A percentile compares a stretch with the other conserved stretches of the same genome.
These are phyloP conservation scores for Leishmania guyanensis DNA, from an alignment of 208 protist genomes.

Conservation along the genomic window DNA sequence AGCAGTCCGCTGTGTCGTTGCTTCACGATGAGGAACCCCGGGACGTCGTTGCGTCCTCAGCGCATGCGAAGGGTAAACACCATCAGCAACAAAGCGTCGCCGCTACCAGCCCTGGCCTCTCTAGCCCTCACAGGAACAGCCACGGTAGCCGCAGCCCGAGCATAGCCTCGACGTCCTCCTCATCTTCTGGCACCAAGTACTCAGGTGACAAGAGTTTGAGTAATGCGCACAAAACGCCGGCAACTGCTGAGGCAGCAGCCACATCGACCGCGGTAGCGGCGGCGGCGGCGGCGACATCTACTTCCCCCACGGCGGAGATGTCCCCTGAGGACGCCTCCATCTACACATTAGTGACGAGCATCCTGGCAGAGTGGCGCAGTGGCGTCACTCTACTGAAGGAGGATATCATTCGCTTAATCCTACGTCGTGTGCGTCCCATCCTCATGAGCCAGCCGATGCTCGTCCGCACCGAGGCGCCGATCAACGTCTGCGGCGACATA, in stretches of 20 bases:
- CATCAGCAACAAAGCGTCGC: not conserved
- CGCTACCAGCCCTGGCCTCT: not conserved
- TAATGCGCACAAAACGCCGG: not conserved
- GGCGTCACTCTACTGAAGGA: constrained; percentile 52
- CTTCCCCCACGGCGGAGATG: constrained; percentile 16
- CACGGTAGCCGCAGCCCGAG: constrained; percentile 12
- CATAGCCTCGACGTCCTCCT: constrained; percentile 6
- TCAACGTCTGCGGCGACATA: constrained; percentile 94
- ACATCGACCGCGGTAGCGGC: not conserved
- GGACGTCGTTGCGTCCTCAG: not conserved
- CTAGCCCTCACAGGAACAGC: constrained; percentile 7
- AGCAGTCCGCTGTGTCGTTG: not conserved
- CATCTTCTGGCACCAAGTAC: constrained; percentile 10
- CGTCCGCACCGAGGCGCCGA: constrained; percentile 64
- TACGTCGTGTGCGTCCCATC: constrained; percentile 53
- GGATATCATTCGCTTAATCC: constrained; percentile 50
- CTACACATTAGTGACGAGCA: constrained; percentile 25
- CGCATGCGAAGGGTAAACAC: constrained; percentile 3
- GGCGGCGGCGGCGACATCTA: not conserved
- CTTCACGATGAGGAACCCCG: not conserved
- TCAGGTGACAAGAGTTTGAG: not conserved
- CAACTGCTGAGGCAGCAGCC: constrained; percentile 1
- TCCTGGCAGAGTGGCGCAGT: constrained; percentile 45
- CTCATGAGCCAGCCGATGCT: constrained; percentile 85
- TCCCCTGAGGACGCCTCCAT: constrained; percentile 22